Conservation (phyloP, 768 basidiomycete species). For the Hydnomerulius pinastri region DNA sequence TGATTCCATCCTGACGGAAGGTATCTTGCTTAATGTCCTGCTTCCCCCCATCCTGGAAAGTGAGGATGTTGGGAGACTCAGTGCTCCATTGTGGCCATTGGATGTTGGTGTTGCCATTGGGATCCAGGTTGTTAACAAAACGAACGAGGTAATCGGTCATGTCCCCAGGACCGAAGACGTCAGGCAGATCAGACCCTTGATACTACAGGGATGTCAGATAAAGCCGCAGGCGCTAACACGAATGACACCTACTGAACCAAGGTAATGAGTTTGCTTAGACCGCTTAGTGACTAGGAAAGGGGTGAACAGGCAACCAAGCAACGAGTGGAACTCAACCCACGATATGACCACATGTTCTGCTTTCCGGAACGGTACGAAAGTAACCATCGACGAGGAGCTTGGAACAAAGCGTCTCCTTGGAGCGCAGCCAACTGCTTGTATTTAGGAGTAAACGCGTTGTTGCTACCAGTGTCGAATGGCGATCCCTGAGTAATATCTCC, state of each 20-base stretch:
- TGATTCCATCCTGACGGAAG: constrained; percentile 19
- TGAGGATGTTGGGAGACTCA: constrained; percentile 15
- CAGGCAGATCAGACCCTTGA: constrained; percentile 4
- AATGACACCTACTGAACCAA: constrained; percentile 1
- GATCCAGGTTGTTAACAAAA: constrained; percentile 26
- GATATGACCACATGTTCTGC: constrained; percentile 29
- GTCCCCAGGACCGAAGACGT: constrained; percentile 3
- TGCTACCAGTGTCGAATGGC: constrained; percentile 47
- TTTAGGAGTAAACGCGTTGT: constrained; percentile 46
- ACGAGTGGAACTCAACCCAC: neutral
- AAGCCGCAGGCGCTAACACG: neutral
- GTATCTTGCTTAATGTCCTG: constrained; percentile 18
- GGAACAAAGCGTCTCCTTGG: constrained; percentile 51
- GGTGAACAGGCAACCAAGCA: neutral
- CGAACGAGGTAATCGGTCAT: constrained; percentile 22
- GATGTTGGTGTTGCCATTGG: constrained; percentile 14
- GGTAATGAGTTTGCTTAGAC: neutral
- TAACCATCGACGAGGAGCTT: constrained; percentile 50
- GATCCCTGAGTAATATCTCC: constrained; percentile 44
- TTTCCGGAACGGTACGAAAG: constrained; percentile 37
- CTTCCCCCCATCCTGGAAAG: constrained; percentile 19
- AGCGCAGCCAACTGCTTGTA: constrained; percentile 52
- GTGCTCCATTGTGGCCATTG: constrained; percentile 26
- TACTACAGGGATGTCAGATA: neutral
- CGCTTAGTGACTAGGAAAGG: constrained; percentile 1